phyloP scores from a whole-genome alignment of 116 monocot genomes.

The Dioscorea cayenensis region DNA sequence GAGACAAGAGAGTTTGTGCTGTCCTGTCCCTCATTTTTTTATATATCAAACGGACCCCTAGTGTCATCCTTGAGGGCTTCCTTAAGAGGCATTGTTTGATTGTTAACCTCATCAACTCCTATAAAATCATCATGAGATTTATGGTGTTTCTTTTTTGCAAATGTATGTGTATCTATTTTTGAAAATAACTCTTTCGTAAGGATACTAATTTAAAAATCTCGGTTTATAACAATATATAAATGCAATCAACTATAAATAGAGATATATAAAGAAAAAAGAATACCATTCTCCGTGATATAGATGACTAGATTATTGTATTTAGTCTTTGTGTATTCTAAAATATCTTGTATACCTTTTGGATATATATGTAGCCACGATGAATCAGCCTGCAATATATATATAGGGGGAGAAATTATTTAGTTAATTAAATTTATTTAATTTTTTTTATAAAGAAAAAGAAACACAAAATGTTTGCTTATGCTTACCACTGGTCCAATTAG shows the following conservation, averaged over 20 bases:
- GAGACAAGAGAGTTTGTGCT: no score
- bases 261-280: neutral
- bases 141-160: neutral
- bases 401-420: neutral
- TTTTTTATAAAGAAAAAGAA: no score
- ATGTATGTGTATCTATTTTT: no score
- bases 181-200: no score
- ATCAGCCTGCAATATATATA: slow-evolving; percentile 21
- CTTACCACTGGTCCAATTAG: no score
- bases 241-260: neutral
- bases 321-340: slow-evolving; percentile 29
- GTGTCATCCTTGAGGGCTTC: slow-evolving; percentile 11
- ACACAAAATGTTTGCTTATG: no score
- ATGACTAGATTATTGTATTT: slow-evolving; percentile 55
- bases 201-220: no score
- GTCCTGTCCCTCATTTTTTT: no score
- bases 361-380: slow-evolving; percentile 26
- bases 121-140: neutral
- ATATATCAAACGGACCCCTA: no score
- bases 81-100: slow-evolving; percentile 1
- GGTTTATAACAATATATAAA: no score
- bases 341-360: slow-evolving; percentile 40
- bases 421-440: no score
- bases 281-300: slow-evolving; percentile 68
- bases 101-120: slow-evolving; percentile 17